These are phyloP conservation scores for Zasmidium citrigriseum DNA, from an alignment of 2,329 filamentous ascomycete genomes.

Conservation along the genomic window DNA sequence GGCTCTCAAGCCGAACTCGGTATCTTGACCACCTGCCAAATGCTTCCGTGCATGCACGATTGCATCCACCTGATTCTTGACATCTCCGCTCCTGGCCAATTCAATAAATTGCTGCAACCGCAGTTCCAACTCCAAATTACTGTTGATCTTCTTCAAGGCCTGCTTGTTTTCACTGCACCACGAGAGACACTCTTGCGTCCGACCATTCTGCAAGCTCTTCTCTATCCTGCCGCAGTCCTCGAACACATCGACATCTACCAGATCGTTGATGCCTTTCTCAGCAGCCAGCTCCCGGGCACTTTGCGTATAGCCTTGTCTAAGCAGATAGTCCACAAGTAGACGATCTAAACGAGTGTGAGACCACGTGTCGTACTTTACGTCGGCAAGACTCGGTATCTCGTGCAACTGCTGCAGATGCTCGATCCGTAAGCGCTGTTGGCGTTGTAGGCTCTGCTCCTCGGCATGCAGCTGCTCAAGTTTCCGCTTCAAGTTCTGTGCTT, in stretches of 20 bases:
- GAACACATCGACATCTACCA: conserved; percentile 90
- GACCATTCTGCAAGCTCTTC: conserved; percentile 66
- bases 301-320: conserved; percentile 78
- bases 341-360: conserved; percentile 78
- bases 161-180: conserved; percentile 97
- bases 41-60: conserved; percentile 81
- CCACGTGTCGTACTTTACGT: conserved; percentile 94
- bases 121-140: conserved; percentile 88
- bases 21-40: conserved; percentile 68
- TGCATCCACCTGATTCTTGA: conserved; percentile 70
- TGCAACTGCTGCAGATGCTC: conserved; percentile 80
- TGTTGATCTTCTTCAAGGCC: conserved; percentile 84
- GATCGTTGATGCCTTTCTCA: conserved; percentile 73
- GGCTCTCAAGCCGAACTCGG: conserved; percentile 69
- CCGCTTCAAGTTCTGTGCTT: conserved; percentile 83
- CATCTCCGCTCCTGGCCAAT: conserved; percentile 69
- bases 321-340: conserved; percentile 86
- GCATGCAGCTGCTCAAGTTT: conserved; percentile 77
- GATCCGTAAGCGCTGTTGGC: conserved; percentile 73
- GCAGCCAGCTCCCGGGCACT: conserved; percentile 74
- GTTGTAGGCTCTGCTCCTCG: conserved; percentile 77
- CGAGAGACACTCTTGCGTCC: conserved; percentile 74
- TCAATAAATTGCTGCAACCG: conserved; percentile 95
- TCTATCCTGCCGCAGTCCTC: conserved; percentile 77
- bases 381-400: conserved; percentile 75